Evolutionary conservation across 768 basidiomycete species (phyloP), one percentile per base, ranked within the genome.

Genomic region (Leccinum longicurvipes): DNA sequence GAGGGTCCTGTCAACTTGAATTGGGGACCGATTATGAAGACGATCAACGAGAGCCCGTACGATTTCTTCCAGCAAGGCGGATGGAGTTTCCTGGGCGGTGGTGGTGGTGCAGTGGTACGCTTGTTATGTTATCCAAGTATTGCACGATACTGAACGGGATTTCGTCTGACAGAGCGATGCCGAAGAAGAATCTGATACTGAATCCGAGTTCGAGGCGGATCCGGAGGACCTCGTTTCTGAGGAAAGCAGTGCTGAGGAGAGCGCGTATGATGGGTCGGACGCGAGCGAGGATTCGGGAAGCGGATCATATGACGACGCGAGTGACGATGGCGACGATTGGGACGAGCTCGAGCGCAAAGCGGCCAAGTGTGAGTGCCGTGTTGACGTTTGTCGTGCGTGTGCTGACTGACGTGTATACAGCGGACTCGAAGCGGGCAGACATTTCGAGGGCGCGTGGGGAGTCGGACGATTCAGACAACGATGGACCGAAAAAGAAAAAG

Each of bases 11-110:
- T 99, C 76, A 98, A 98, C 72, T 77, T 98, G 74, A 96, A 97
- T 67, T 99, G 96, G 97, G 86, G 87, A 6, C 91, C 90, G 3
- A 97, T 99, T 70, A 98, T 99, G 93, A 98, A 98, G 73, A 95
- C 93, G 36, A 87, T 98, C 73, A 97, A 97, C 60, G 96, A 98
- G 61, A 92, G 88, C 60, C 94, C 97, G 0, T 85, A 89, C 62
- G 92, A 90, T 27, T 99, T 98, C 77, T 99, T 95, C 85, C 87
- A 88, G 59, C 84, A 87, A 48, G 94, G 93, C n/a, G 97, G 97
- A 32, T 98, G 96, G 96, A 98, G 94, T 85, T 80, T 98, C 57
- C 84, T 87, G 14, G 86, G 87, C 41, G 77, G 82, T 10, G 77
- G 80, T n/a, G 82, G 79, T 56, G 82, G 79, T 54, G 88, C 81